phyloP scores from a whole-genome alignment of 1,284 basidiomycete genomes.

The Tilletia indica region DNA sequence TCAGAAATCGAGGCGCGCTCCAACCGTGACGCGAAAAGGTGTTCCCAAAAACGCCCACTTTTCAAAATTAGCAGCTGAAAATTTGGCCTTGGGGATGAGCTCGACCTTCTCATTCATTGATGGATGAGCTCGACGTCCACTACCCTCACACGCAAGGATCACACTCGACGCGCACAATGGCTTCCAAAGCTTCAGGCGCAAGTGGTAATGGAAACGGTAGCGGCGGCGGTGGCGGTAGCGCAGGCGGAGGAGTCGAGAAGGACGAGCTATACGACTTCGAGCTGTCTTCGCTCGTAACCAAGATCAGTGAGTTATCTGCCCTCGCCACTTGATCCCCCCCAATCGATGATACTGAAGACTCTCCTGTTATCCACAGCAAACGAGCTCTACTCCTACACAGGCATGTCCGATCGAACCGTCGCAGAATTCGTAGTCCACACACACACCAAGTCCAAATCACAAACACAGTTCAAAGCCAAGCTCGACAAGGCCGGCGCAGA shows the following conservation, averaged over 20 bases:
- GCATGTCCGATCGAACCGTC: conserved; percentile 74
- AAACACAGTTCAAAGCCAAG: conserved; percentile 76
- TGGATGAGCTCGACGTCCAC: too few species aligned
- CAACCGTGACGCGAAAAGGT: too few species aligned
- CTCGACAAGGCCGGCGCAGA: conserved; percentile 77
- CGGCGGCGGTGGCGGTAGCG: too few species aligned
- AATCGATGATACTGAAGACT: conserved; percentile 1
- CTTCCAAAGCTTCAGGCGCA: neutral
- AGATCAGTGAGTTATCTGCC: conserved; percentile 31
- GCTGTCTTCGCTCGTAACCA: conserved; percentile 48
- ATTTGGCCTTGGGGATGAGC: too few species aligned
- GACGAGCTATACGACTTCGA: conserved; percentile 53
- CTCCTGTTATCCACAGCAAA: conserved; percentile 25
- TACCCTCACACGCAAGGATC: neutral
- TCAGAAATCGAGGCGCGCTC: too few species aligned
- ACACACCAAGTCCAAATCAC: conserved; percentile 77
- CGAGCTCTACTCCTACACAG: conserved; percentile 63
- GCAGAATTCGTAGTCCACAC: conserved; percentile 93
- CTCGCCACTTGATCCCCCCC: neutral
- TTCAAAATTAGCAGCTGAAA: too few species aligned
- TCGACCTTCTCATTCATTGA: too few species aligned
- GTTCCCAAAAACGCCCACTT: too few species aligned
- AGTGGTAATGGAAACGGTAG: neutral
- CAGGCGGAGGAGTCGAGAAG: neutral
- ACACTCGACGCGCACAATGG: neutral